Percentiles rank a stretch among this genome's conserved stretches.
Evolutionary conservation across 768 basidiomycete species (phyloP).

Genomic region (Leccinum aurantiacum): DNA sequence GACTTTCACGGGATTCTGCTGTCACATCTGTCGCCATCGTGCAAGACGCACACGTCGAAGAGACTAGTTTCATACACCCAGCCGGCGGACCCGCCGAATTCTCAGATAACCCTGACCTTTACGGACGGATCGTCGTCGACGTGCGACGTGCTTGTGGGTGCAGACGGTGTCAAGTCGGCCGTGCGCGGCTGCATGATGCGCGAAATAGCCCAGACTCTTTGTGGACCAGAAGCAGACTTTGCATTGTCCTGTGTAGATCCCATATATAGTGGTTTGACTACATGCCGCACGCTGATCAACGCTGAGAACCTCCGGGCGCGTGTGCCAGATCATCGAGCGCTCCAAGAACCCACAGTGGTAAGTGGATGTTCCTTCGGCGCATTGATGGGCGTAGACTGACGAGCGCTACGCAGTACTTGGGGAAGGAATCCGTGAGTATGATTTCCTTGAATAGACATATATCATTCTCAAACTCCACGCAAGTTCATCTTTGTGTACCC

Average conservation of each 20-base stretch:
- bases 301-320: conserved; percentile 44
- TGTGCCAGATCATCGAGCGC: conserved; percentile 47
- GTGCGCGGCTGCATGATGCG: conserved; percentile 40
- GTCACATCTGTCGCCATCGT: conserved; percentile 44
- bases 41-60: conserved; percentile 52
- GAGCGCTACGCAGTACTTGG: conserved; percentile 48
- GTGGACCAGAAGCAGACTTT: conserved; percentile 41
- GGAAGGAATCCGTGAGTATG: conserved; percentile 44
- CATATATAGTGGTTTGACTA: conserved; percentile 56
- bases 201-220: conserved; percentile 32
- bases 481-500: conserved; percentile 66
- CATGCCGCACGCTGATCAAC: conserved; percentile 59
- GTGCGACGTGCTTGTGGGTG: conserved; percentile 68
- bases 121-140: conserved; percentile 57
- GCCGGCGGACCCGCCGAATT: conserved; percentile 29
- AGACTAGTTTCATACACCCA: conserved; percentile 59
- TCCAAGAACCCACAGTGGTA: conserved; percentile 52
- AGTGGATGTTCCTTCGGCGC: not conserved
- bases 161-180: conserved; percentile 63
- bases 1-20: conserved; percentile 68
- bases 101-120: conserved; percentile 50
- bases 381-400: conserved; percentile 4
- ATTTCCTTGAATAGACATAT: not conserved
- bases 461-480: not conserved
- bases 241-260: conserved; percentile 48